phyloP scores from a whole-genome alignment of 2,329 filamentous ascomycete genomes.

The Fusarium lyarnte region DNA sequence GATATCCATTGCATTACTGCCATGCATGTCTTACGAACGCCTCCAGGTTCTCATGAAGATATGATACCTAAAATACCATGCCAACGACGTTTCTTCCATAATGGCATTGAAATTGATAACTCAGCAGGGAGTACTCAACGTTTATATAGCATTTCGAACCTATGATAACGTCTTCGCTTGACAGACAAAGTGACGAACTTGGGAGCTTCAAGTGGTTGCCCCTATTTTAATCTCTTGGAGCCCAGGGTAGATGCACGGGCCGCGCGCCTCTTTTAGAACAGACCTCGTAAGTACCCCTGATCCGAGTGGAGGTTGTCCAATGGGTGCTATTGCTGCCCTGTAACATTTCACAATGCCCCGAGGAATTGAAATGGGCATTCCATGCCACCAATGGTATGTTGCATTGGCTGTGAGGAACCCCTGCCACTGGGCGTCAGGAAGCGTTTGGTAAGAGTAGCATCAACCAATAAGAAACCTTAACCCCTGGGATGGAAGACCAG shows the following conservation, averaged over 20 bases:
- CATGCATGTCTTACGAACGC: slow-evolving; percentile 10
- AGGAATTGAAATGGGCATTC: slow-evolving; percentile 10
- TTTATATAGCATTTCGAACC: background rate
- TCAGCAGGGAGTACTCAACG: background rate
- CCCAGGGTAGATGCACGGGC: slow-evolving; percentile 17
- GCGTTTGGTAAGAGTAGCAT: slow-evolving; percentile 29
- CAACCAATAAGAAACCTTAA: background rate
- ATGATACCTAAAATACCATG: background rate
- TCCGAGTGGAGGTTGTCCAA: background rate
- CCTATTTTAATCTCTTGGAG: slow-evolving; percentile 32
- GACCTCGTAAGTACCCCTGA: slow-evolving; percentile 12
- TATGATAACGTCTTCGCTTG: slow-evolving; percentile 1
- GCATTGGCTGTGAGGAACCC: slow-evolving; percentile 20
- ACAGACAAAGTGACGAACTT: slow-evolving; percentile 17
- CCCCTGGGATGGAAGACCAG: slow-evolving; percentile 33
- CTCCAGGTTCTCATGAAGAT: background rate
- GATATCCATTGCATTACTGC: slow-evolving; percentile 25
- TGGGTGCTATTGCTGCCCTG: slow-evolving; percentile 13
- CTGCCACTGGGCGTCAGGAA: slow-evolving; percentile 34
- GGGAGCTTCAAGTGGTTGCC: slow-evolving; percentile 21
- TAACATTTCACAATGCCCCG: slow-evolving; percentile 6
- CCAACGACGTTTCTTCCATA: background rate
- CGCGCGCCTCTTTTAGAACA: slow-evolving; percentile 18
- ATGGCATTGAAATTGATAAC: background rate
- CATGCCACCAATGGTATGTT: slow-evolving; percentile 40